phyloP scores from a whole-genome alignment of 305 asterid genomes.

The Solanum hybrid region DNA sequence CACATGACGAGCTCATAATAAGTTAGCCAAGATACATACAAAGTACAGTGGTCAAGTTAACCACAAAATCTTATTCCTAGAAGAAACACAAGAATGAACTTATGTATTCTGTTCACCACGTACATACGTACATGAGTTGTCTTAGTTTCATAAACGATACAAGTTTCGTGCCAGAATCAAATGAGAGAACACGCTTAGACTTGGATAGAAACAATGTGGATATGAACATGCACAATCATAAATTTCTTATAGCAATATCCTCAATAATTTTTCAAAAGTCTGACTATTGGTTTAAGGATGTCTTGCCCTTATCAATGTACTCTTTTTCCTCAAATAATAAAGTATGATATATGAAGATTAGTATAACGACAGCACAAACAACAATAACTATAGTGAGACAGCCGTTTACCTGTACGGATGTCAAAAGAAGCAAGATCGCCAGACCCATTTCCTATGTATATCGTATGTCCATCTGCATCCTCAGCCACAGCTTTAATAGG shows the following conservation, averaged over 20 bases:
- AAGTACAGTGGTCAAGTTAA: neutral
- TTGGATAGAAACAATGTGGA: neutral
- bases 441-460: slow-evolving; percentile 79
- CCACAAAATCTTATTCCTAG: neutral
- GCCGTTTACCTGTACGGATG: slow-evolving; percentile 64
- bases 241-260: neutral
- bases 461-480: slow-evolving; percentile 71
- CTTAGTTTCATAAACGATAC: neutral
- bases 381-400: neutral
- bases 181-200: neutral
- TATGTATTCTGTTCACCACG: neutral
- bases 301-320: neutral
- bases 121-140: neutral
- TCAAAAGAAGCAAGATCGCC: slow-evolving; percentile 95
- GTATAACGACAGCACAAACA: neutral
- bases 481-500: slow-evolving; percentile 70
- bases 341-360: neutral
- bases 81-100: neutral
- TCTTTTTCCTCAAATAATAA: neutral
- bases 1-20: neutral
- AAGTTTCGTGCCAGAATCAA: neutral
- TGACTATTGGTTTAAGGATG: neutral
- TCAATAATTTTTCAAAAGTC: neutral
- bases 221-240: neutral
- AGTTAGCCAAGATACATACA: neutral